phyloP scores from a whole-genome alignment of 169 alveolate species.

The Miamiensis avidus region DNA sequence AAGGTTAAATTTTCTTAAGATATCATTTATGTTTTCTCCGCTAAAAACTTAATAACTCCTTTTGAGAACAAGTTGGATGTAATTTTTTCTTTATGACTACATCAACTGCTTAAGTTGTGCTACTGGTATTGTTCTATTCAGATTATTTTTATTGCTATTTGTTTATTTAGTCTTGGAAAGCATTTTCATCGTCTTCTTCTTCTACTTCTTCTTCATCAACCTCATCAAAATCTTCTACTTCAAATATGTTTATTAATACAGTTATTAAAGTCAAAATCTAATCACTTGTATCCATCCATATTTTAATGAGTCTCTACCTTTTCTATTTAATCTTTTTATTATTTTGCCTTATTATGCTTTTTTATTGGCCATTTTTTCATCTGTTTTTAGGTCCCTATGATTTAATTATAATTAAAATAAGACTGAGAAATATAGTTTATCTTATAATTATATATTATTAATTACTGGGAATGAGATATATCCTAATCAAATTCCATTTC shows the following conservation, averaged over 20 bases:
- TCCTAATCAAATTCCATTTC: neutral
- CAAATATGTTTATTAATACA: slow-evolving; percentile 18
- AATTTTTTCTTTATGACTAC: slow-evolving; percentile 1
- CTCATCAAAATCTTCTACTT: slow-evolving; percentile 10
- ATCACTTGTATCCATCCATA: slow-evolving; percentile 19
- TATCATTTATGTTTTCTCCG: neutral
- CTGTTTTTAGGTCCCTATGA: neutral
- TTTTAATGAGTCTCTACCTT: slow-evolving; percentile 17
- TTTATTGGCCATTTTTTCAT: neutral
- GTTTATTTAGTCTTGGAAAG: neutral
- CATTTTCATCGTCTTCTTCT: slow-evolving; percentile 11
- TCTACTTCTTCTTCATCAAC: slow-evolving; percentile 24
- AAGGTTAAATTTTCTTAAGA: neutral
- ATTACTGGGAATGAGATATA: neutral
- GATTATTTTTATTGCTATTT: neutral
- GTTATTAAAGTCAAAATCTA: slow-evolving; percentile 12
- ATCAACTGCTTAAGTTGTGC: neutral
- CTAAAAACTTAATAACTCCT: neutral
- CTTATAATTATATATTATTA: too few relatives aligned
- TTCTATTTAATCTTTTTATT: neutral
- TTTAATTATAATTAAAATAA: too few relatives aligned
- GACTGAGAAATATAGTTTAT: neutral
- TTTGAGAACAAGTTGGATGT: neutral
- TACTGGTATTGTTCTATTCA: neutral
- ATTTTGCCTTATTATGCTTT: neutral